These are phyloP conservation scores for Prunus davidiana DNA, from an alignment of 306 rosid species.

Conservation along the genomic window DNA sequence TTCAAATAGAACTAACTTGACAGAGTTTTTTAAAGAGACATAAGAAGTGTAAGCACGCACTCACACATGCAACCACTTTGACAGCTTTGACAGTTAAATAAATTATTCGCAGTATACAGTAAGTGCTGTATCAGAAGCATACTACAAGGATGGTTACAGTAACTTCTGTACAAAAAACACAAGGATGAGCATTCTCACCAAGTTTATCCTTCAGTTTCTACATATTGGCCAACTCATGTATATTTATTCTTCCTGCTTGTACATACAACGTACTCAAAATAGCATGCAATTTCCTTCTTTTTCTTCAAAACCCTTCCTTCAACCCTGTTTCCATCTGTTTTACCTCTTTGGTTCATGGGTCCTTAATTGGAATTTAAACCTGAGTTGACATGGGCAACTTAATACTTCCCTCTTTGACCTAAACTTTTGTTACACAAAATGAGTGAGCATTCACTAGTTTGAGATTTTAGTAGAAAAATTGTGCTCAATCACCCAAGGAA, in stretches of 20 bases:
- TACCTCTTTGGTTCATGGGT: background rate
- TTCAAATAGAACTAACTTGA: too few species aligned
- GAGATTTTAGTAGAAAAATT: background rate
- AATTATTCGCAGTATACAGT: background rate
- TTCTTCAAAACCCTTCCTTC: background rate
- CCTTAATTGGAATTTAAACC: background rate
- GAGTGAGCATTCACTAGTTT: background rate
- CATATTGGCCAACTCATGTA: background rate
- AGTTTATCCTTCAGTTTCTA: background rate
- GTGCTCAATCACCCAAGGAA: background rate
- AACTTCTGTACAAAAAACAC: background rate
- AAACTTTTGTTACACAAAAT: background rate
- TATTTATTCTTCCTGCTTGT: background rate
- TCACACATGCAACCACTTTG: background rate
- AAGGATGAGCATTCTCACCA: background rate
- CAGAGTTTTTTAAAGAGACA: background rate
- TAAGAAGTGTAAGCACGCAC: background rate
- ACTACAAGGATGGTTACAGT: background rate
- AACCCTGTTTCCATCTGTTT: background rate
- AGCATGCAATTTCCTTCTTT: background rate
- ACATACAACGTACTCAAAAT: too few species aligned
- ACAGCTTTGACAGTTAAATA: background rate
- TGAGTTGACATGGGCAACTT: background rate
- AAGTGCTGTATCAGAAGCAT: background rate
- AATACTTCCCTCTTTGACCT: background rate